Percentiles rank a stretch among this genome's conserved stretches.
phyloP scores from a whole-genome alignment of 129 eudicot genomes.

The Erigeron canadensis region DNA sequence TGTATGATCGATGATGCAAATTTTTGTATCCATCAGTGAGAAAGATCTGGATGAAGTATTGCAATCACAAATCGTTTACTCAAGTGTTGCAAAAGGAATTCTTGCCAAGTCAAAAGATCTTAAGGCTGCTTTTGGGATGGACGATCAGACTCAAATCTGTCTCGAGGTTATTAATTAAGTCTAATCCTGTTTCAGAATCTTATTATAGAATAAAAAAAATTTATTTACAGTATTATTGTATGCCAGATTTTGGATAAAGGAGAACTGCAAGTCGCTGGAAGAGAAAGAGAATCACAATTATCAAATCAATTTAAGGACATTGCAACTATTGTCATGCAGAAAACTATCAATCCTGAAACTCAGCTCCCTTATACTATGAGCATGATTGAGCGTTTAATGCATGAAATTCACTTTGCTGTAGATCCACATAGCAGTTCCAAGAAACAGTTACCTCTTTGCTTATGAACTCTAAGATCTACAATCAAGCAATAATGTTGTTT shows the following conservation, averaged over 20 bases:
- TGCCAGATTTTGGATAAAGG: constrained; percentile 92
- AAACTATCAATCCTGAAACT: constrained; percentile 90
- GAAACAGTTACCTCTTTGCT: constrained; percentile 99
- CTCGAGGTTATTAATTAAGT: constrained; percentile 63
- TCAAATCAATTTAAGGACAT: constrained; percentile 90
- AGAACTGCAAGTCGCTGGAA: constrained; percentile 96
- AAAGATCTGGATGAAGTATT: constrained; percentile 93
- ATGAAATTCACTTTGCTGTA: constrained; percentile 94
- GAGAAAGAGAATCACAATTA: constrained; percentile 89
- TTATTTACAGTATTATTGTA: background rate
- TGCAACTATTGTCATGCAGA: constrained; percentile 95
- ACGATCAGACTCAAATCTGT: constrained; percentile 84
- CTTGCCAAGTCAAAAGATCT: constrained; percentile 89
- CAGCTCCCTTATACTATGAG: constrained; percentile 91
- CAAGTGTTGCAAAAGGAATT: constrained; percentile 88
- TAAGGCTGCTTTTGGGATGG: constrained; percentile 71
- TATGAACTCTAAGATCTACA: no score
- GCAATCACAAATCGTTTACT: constrained; percentile 89
- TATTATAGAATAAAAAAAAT: background rate
- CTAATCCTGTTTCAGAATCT: background rate
- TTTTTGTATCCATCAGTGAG: constrained; percentile 59
- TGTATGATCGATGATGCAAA: constrained; percentile 1
- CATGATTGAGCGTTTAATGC: constrained; percentile 99
- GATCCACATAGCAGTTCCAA: constrained; percentile 92
- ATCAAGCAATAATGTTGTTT: no score